Base-by-base conservation (phyloP, 208 protist species). In the Lotmaria passim region DNA sequence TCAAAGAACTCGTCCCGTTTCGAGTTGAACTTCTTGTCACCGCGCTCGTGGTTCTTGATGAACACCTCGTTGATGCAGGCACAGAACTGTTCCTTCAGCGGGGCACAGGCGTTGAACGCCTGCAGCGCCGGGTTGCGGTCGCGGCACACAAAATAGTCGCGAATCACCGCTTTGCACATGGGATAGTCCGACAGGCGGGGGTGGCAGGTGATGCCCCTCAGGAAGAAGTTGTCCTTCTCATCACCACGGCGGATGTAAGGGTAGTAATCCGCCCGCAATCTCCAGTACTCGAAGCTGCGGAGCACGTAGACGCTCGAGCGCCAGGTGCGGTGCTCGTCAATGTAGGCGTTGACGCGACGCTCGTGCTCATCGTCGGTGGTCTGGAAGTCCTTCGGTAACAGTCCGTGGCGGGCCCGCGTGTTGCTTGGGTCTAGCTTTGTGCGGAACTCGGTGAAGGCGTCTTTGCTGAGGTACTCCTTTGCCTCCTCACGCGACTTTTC, bases 1-100 rank as follows among this genome's bases (percentile, higher is more conserved):
- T 76, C 71, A 69, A 93, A 93, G 65, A 83, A 90, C 47, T 80
- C 72, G 2, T 90, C 75, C 11, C 90, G 78, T 0, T 81, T 73
- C 34, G 68, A 80, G 66, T 95, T 92, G 43, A 91, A 89, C 61
- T 95, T 95, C 59, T 91, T 85, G 55, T 91, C 85, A 43, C 85
- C 83, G 26, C 85, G 75, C 53, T 89, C 79, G 70, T 93, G 86
- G 52, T 93, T 95, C 60, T 87, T 89, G 7, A 95, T 73, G 48
- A 95, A 93, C 8, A 93, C 80, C 50, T 91, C 85, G 76, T 95
- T 95, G 67, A 95, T 93, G 63, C 90, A 95, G 4, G 86, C 65
- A 30, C 85, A 93, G 55, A 95, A 90, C 81, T 95, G 86, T 59
- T 93, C 90, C 69, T 93, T 92, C 26, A 95, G 75, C 36, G 90